These are phyloP conservation scores for Quercus lobata DNA, from an alignment of 331 rosid species.

Conservation along the genomic window DNA sequence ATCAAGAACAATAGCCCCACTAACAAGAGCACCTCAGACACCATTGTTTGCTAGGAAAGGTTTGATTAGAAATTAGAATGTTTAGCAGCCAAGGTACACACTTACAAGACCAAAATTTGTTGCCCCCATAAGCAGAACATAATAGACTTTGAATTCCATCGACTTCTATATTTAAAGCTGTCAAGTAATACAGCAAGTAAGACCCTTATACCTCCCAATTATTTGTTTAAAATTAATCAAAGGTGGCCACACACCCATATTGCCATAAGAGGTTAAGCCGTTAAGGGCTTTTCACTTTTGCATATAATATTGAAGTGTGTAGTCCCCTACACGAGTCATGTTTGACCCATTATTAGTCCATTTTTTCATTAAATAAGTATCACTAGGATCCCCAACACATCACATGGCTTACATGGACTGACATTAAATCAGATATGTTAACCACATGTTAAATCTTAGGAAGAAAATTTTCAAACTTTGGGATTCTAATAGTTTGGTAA, in stretches of 20 bases:
- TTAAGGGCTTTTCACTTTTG: background rate
- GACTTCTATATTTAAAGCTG: constrained; percentile 38
- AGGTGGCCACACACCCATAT: constrained; percentile 35
- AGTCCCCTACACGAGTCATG: constrained; percentile 52
- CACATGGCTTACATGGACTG: constrained; percentile 81
- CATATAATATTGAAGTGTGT: constrained; percentile 14
- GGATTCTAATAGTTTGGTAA: constrained; percentile 24
- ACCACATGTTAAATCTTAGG: constrained; percentile 43
- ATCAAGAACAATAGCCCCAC: constrained; percentile 54
- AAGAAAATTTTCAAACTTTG: constrained; percentile 28
- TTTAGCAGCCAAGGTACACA: constrained; percentile 35
- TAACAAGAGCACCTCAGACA: constrained; percentile 25
- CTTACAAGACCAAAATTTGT: constrained; percentile 38
- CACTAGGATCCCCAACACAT: constrained; percentile 43
- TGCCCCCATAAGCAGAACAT: constrained; percentile 51
- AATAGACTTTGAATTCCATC: constrained; percentile 34
- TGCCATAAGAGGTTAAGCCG: constrained; percentile 24
- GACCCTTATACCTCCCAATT: constrained; percentile 9
- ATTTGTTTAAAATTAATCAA: constrained; percentile 18
- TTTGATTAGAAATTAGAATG: constrained; percentile 29
- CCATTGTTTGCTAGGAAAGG: constrained; percentile 27
- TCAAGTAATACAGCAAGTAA: constrained; percentile 33
- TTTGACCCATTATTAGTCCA: constrained; percentile 53
- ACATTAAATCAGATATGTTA: constrained; percentile 42
- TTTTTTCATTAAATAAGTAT: constrained; percentile 46